phyloP scores from a whole-genome alignment of 805 yeast species.

The Nematodospora valgi region DNA sequence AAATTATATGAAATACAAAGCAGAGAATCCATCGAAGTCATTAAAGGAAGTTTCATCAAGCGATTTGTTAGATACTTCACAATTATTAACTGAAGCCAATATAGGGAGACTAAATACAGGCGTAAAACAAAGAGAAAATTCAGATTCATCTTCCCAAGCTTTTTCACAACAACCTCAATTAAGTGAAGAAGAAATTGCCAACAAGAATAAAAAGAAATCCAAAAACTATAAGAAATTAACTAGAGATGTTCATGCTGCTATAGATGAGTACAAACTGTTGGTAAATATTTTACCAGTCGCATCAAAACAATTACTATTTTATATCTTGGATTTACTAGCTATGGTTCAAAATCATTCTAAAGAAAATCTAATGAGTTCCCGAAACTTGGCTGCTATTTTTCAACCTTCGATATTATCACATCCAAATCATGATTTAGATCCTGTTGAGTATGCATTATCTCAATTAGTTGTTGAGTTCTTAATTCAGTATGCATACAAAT shows the following conservation, averaged over 20 bases:
- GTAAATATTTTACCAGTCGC: constrained; percentile 71
- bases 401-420: constrained; percentile 96
- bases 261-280: constrained; percentile 65
- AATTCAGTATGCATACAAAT: constrained; percentile 78
- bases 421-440: constrained; percentile 88
- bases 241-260: constrained; percentile 63
- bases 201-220: constrained; percentile 30
- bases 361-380: constrained; percentile 85
- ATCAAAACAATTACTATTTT: constrained; percentile 78
- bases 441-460: constrained; percentile 85
- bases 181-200: constrained; percentile 4
- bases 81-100: constrained; percentile 31
- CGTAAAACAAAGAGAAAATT: neutral
- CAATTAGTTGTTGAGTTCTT: constrained; percentile 84
- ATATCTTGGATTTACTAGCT: constrained; percentile 80
- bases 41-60: constrained; percentile 7
- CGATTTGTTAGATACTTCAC: constrained; percentile 13
- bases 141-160: constrained; percentile 1
- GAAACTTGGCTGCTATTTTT: constrained; percentile 91
- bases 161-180: neutral
- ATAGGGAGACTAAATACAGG: constrained; percentile 26
- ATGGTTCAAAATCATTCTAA: constrained; percentile 77
- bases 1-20: constrained; percentile 61
- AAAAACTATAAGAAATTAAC: constrained; percentile 56
- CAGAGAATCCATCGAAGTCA: constrained; percentile 34